Percentiles rank a stretch among this genome's conserved stretches.
These are phyloP conservation scores for Aspergillus sp. DNA, from an alignment of 2,329 filamentous ascomycete species.

Conservation along the genomic window DNA sequence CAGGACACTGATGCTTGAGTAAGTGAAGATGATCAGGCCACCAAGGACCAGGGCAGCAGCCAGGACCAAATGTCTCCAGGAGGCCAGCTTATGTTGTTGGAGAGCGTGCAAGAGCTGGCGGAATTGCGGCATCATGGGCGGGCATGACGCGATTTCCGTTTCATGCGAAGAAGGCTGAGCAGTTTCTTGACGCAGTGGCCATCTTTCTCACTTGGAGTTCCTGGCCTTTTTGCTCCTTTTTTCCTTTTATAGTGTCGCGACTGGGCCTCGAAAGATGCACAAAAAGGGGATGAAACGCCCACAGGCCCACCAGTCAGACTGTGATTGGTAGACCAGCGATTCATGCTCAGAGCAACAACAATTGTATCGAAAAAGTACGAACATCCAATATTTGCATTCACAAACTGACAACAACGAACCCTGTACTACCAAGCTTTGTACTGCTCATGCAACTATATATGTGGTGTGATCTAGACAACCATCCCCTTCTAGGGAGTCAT, in stretches of 20 bases:
- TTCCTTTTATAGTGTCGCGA: not conserved
- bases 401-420: not conserved
- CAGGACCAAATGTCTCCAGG: conserved; percentile 15
- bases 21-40: conserved; percentile 16
- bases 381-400: conserved; percentile 13
- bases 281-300: conserved; percentile 18
- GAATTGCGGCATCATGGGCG: conserved; percentile 20
- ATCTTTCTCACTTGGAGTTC: not conserved
- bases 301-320: conserved; percentile 6
- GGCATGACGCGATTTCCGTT: conserved; percentile 17
- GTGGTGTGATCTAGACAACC: conserved; percentile 15
- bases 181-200: conserved; percentile 7
- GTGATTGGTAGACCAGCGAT: conserved; percentile 12
- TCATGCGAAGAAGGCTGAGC: not conserved
- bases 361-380: not conserved
- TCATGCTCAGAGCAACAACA: not conserved
- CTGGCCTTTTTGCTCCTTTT: not conserved
- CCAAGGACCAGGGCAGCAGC: conserved; percentile 13
- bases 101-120: conserved; percentile 16
- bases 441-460: conserved; percentile 21
- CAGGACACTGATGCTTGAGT: conserved; percentile 1
- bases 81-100: conserved; percentile 16
- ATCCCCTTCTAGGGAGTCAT: conserved; percentile 12
- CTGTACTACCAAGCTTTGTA: conserved; percentile 3
- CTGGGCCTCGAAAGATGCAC: not conserved